phyloP scores from a whole-genome alignment of 805 yeast genomes.

The Yarrowia porcina region DNA sequence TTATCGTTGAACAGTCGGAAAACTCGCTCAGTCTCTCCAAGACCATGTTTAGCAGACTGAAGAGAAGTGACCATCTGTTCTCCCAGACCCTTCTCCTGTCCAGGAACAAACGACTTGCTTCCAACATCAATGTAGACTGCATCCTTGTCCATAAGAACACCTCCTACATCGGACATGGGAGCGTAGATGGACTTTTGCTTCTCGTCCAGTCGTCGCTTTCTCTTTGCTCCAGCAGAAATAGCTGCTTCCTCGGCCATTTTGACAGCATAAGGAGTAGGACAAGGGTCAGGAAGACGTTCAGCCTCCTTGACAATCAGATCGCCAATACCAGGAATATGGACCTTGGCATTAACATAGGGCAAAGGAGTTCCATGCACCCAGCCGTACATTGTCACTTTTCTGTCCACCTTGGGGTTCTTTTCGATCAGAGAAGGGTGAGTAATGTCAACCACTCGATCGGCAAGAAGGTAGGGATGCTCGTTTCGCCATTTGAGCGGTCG shows the following conservation, averaged over 20 bases:
- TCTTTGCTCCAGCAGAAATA: slow-evolving; percentile 47
- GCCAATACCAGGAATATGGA: slow-evolving; percentile 95
- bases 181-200: slow-evolving; percentile 93
- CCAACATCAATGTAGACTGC: slow-evolving; percentile 93
- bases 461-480: slow-evolving; percentile 91
- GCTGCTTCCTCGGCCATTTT: slow-evolving; percentile 73
- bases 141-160: slow-evolving; percentile 93
- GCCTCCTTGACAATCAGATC: slow-evolving; percentile 72
- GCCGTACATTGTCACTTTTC: slow-evolving; percentile 90
- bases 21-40: slow-evolving; percentile 59
- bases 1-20: slow-evolving; percentile 64
- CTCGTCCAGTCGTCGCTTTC: slow-evolving; percentile 90
- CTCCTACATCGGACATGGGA: slow-evolving; percentile 99
- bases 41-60: slow-evolving; percentile 63
- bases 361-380: slow-evolving; percentile 92
- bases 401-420: slow-evolving; percentile 74
- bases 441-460: slow-evolving; percentile 88
- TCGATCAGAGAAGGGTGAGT: slow-evolving; percentile 87
- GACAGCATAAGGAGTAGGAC: slow-evolving; percentile 94
- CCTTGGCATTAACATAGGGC: slow-evolving; percentile 60
- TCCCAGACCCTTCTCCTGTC: slow-evolving; percentile 75
- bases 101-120: slow-evolving; percentile 50
- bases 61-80: slow-evolving; percentile 79
- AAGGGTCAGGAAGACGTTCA: slow-evolving; percentile 95
- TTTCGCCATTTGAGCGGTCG: slow-evolving; percentile 99